Conservation (phyloP, 1,139 yeast genomes). For the Yamadazyma dendronema region DNA sequence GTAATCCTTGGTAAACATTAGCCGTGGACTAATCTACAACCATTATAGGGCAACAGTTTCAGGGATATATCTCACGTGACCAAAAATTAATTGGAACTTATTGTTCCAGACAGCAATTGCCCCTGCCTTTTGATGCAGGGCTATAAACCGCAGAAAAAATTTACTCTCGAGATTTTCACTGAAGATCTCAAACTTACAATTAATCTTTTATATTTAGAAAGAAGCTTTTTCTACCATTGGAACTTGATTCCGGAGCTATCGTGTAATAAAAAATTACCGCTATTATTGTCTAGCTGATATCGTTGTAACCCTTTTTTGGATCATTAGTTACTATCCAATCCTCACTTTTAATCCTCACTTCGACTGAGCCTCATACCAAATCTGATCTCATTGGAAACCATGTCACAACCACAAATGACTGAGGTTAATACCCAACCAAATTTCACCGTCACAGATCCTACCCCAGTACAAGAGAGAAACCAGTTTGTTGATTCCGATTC, state of each 20-base stretch:
- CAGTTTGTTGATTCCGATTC: slow-evolving; percentile 3
- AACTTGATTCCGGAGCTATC: too few relatives aligned
- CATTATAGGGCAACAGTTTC: not conserved
- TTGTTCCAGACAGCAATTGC: not conserved
- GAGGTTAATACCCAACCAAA: not conserved
- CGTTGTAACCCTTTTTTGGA: too few relatives aligned
- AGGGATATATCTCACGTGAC: not conserved
- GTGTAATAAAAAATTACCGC: too few relatives aligned
- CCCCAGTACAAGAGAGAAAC: slow-evolving; percentile 11
- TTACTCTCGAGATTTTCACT: not conserved
- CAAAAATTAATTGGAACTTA: too few relatives aligned
- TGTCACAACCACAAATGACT: not conserved
- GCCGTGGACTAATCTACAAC: too few relatives aligned
- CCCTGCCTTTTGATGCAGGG: not conserved
- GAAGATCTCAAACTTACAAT: not conserved
- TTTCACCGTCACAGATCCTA: slow-evolving; percentile 12
- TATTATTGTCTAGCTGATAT: too few relatives aligned
- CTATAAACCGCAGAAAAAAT: not conserved
- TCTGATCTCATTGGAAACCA: not conserved
- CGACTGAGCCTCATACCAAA: not conserved
- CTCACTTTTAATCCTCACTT: too few relatives aligned
- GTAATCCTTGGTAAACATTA: too few relatives aligned
- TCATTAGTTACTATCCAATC: too few relatives aligned
- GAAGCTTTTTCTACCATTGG: too few relatives aligned
- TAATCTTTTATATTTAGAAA: not conserved